A percentile compares a stretch with the other conserved stretches of the same genome.
These are phyloP conservation scores for Hypholoma fasciculare DNA, from an alignment of 768 basidiomycete genomes.

Conservation along the genomic window DNA sequence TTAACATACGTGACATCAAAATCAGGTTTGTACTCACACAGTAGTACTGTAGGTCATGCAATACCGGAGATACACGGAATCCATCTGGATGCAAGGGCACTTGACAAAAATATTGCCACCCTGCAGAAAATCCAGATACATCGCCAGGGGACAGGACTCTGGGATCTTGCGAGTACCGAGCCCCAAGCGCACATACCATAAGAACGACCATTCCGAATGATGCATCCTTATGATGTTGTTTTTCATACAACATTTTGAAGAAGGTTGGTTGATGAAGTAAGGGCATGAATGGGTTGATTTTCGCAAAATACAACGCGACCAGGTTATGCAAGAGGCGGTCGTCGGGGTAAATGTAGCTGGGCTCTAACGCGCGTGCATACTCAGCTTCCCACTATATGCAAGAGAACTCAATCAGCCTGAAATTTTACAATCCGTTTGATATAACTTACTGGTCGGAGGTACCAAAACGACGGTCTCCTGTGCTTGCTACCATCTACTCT, in stretches of 20 bases:
- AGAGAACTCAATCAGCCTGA: neutral
- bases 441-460: conserved; percentile 24
- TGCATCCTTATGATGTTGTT: conserved; percentile 47
- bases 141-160: conserved; percentile 35
- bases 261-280: conserved; percentile 73
- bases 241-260: conserved; percentile 42
- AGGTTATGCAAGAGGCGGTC: conserved; percentile 47
- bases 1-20: conserved; percentile 16
- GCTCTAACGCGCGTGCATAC: conserved; percentile 20
- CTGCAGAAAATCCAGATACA: conserved; percentile 43
- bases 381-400: conserved; percentile 37
- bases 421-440: neutral
- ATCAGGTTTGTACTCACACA: conserved; percentile 37
- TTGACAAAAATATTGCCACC: conserved; percentile 64
- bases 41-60: conserved; percentile 75
- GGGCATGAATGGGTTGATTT: conserved; percentile 52
- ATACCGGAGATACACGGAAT: conserved; percentile 52
- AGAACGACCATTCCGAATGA: conserved; percentile 61
- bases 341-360: conserved; percentile 45
- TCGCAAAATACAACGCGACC: conserved; percentile 58
- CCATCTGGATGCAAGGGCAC: conserved; percentile 61
- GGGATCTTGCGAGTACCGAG: conserved; percentile 55
- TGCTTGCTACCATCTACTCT: conserved; percentile 14
- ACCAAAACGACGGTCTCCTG: conserved; percentile 29
- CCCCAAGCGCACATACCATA: conserved; percentile 62